Evolutionary conservation across 495 filamentous ascomycete genomes (phyloP).

Genomic region (Emericellopsis terricola): DNA sequence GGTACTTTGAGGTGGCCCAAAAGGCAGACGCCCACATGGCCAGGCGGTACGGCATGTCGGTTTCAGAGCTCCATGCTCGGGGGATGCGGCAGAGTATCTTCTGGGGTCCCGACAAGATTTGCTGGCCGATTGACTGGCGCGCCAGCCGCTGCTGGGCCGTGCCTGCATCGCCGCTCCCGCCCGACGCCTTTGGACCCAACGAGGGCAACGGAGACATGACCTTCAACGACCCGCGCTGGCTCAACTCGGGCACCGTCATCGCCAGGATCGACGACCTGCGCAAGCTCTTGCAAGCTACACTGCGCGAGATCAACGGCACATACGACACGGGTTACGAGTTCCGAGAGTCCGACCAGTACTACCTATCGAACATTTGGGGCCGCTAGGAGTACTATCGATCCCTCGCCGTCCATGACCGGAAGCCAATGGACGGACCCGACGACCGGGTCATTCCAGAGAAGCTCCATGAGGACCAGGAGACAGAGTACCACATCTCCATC

Average conservation of each 20-base stretch:
- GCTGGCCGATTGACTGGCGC: constrained; percentile 6
- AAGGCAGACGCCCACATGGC: constrained; percentile 6
- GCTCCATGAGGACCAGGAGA: constrained; percentile 21
- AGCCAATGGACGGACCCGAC: background rate
- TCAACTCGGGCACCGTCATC: constrained; percentile 35
- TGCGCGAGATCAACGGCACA: constrained; percentile 4
- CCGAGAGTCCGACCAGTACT: constrained; percentile 22
- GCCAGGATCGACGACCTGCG: constrained; percentile 32
- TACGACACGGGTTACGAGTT: constrained; percentile 2
- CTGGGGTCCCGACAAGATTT: constrained; percentile 10
- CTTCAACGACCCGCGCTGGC: constrained; percentile 21
- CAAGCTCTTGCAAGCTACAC: constrained; percentile 21
- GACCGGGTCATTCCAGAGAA: constrained; percentile 1
- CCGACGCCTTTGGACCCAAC: constrained; percentile 6
- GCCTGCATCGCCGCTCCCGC: constrained; percentile 6
- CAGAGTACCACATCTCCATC: constrained; percentile 37
- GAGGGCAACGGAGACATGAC: constrained; percentile 2
- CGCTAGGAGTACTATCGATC: constrained; percentile 39
- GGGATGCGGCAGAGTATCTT: constrained; percentile 8
- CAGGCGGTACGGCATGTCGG: background rate
- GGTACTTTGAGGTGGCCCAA: constrained; percentile 3
- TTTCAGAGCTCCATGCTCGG: constrained; percentile 1
- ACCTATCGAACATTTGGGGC: constrained; percentile 37
- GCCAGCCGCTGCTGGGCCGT: constrained; percentile 8
- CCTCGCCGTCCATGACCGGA: constrained; percentile 7